phyloP scores from a whole-genome alignment of 176 grass and related monocot species.

The Neostapfia colusana region DNA sequence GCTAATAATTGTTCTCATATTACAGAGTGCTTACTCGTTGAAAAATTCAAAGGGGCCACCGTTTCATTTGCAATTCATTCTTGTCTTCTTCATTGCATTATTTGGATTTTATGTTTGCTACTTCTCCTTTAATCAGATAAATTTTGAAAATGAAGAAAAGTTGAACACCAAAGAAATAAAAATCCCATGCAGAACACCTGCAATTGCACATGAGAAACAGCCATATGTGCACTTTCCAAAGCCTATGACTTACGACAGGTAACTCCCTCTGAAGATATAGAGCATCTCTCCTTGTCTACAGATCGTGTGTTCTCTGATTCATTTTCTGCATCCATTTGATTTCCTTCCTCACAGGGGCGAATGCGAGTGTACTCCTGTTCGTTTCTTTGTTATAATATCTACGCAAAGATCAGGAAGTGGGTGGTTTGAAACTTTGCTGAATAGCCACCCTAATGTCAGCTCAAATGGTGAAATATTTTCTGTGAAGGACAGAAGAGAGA shows the following conservation, averaged over 20 bases:
- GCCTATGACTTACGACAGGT: slow-evolving; percentile 73
- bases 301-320: background rate
- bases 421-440: slow-evolving; percentile 95
- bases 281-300: background rate
- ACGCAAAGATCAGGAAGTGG: slow-evolving; percentile 98
- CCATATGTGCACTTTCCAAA: slow-evolving; percentile 70
- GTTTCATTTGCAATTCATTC: slow-evolving; percentile 52
- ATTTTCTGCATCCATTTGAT: slow-evolving; percentile 9
- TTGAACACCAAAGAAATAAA: slow-evolving; percentile 7
- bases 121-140: slow-evolving; percentile 65
- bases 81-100: slow-evolving; percentile 65
- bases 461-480: slow-evolving; percentile 93
- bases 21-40: slow-evolving; percentile 55
- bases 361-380: slow-evolving; percentile 68
- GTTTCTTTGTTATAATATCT: slow-evolving; percentile 78
- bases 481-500: slow-evolving; percentile 51
- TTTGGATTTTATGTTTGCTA: slow-evolving; percentile 80
- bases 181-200: slow-evolving; percentile 40
- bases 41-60: slow-evolving; percentile 60
- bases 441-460: slow-evolving; percentile 92
- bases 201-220: slow-evolving; percentile 45
- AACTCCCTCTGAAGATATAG: background rate
- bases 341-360: slow-evolving; percentile 44
- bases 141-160: slow-evolving; percentile 45
- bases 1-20: slow-evolving; percentile 13